Evolutionary conservation across 495 filamentous ascomycete species (phyloP).

Genomic region (Saxophila tyrrhenica): DNA sequence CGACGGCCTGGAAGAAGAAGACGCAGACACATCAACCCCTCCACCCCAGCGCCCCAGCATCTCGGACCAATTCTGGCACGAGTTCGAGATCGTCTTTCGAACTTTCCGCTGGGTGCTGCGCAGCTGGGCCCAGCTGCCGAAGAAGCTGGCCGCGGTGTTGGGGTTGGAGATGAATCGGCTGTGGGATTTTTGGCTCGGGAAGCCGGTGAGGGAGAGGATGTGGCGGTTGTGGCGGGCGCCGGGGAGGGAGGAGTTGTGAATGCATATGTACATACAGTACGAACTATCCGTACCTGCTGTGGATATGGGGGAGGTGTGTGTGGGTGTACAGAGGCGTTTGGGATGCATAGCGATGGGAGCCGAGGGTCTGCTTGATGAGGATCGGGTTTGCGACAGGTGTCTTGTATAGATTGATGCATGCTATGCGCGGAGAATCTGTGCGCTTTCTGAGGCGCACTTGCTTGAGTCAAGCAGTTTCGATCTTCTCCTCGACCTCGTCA

Average conservation of each 20-base stretch:
- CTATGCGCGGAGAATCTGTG: too few species aligned
- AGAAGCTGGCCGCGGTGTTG: constrained; percentile 52
- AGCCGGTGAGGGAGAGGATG: constrained; percentile 55
- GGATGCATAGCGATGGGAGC: too few species aligned
- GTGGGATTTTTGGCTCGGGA: constrained; percentile 69
- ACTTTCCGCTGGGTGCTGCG: constrained; percentile 53
- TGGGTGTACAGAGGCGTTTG: too few species aligned
- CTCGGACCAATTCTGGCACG: constrained; percentile 49
- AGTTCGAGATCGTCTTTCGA: constrained; percentile 49
- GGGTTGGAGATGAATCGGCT: constrained; percentile 49
- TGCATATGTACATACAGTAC: too few species aligned
- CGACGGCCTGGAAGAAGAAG: constrained; percentile 25
- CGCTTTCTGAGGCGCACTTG: too few species aligned
- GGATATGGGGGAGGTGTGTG: too few species aligned
- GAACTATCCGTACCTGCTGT: too few species aligned
- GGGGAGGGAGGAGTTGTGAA: constrained; percentile 48
- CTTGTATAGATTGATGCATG: too few species aligned
- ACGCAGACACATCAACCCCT: constrained; percentile 30
- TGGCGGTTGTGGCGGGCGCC: constrained; percentile 55
- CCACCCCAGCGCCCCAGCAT: constrained; percentile 31
- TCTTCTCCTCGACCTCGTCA: too few species aligned
- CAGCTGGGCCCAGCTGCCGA: constrained; percentile 59
- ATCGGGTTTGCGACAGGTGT: too few species aligned
- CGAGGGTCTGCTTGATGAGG: too few species aligned
- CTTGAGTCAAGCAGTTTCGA: too few species aligned